These are phyloP conservation scores for Peniophora sp. DNA, from an alignment of 1,284 basidiomycete species.

Conservation along the genomic window DNA sequence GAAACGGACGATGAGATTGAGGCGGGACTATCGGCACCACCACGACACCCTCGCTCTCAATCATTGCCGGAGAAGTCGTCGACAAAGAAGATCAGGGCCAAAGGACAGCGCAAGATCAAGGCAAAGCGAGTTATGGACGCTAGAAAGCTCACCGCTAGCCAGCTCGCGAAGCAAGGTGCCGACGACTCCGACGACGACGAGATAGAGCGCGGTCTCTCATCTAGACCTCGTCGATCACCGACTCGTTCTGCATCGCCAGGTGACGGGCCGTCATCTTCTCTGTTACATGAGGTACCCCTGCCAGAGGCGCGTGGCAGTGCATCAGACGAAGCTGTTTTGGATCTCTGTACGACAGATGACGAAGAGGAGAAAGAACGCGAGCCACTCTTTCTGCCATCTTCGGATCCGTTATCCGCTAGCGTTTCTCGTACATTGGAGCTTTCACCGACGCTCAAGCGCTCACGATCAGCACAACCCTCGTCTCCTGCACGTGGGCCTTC, in stretches of 20 bases:
- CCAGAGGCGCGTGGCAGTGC: slow-evolving; percentile 3
- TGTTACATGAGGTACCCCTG: slow-evolving; percentile 16
- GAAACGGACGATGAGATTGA: slow-evolving; percentile 59
- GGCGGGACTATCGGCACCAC: slow-evolving; percentile 33
- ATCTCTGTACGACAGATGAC: slow-evolving; percentile 11
- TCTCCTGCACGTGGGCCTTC: neutral
- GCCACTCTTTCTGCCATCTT: no score
- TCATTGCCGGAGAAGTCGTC: slow-evolving; percentile 20
- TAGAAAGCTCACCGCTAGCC: slow-evolving; percentile 21
- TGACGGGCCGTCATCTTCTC: slow-evolving; percentile 2
- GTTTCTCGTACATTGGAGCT: neutral
- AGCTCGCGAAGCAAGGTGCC: slow-evolving; percentile 30
- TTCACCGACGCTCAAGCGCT: slow-evolving; percentile 8
- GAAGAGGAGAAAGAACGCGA: no score
- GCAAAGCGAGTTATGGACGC: slow-evolving; percentile 1
- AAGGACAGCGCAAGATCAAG: slow-evolving; percentile 1
- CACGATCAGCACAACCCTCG: neutral
- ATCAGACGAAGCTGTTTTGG: slow-evolving; percentile 13
- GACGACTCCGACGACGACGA: slow-evolving; percentile 53
- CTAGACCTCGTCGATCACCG: neutral
- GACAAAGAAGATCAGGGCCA: neutral
- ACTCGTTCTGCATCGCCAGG: neutral
- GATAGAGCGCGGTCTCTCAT: slow-evolving; percentile 29
- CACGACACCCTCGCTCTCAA: slow-evolving; percentile 44
- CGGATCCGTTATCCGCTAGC: no score